Evolutionary conservation across 2,329 filamentous ascomycete genomes (phyloP).

Genomic region (Talaromyces amestolkiae): DNA sequence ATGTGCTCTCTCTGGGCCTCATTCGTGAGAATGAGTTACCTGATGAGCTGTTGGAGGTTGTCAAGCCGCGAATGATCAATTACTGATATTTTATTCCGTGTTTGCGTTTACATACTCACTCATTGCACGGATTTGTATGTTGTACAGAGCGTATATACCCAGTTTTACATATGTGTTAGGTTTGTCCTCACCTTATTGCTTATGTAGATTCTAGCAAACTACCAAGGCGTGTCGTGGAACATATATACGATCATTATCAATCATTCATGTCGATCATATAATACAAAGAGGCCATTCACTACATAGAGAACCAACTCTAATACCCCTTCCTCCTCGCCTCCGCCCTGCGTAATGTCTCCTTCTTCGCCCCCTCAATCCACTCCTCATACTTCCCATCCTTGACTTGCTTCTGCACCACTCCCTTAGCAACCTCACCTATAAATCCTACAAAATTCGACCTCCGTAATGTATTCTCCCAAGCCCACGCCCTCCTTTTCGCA

Average conservation of each 20-base stretch:
- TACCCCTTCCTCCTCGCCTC: constrained; percentile 30
- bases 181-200: background rate
- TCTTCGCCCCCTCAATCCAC: constrained; percentile 70
- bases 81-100: constrained; percentile 45
- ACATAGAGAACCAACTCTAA: background rate
- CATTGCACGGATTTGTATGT: constrained; percentile 4
- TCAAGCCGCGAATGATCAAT: constrained; percentile 65
- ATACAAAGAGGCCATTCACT: background rate
- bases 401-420: constrained; percentile 73
- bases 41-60: constrained; percentile 56
- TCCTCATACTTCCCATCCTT: constrained; percentile 67
- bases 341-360: constrained; percentile 42
- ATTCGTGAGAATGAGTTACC: constrained; percentile 74
- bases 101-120: background rate
- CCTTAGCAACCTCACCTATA: constrained; percentile 83
- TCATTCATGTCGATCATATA: background rate
- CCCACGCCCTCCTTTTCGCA: constrained; percentile 80
- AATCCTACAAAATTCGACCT: constrained; percentile 97
- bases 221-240: background rate
- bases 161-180: background rate
- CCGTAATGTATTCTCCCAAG: constrained; percentile 89
- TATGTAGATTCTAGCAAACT: background rate
- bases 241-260: constrained; percentile 3
- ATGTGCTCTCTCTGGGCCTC: constrained; percentile 74
- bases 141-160: constrained; percentile 15